Evolutionary conservation across 2,329 filamentous ascomycete genomes (phyloP).

Genomic region (Epichloe typhina): DNA sequence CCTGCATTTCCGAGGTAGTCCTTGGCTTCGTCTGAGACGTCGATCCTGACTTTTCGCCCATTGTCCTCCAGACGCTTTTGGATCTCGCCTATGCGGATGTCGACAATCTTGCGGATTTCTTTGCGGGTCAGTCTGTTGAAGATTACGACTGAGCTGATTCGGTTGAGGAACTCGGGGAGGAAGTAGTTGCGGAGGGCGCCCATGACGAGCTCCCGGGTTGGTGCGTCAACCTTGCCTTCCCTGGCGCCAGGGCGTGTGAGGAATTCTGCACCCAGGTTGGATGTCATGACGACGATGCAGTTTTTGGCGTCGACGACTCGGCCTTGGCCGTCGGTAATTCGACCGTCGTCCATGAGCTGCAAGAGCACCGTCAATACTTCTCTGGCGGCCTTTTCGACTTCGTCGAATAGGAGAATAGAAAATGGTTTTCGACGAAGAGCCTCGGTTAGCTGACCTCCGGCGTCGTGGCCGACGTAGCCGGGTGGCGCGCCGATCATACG

Average conservation of each 20-base stretch:
- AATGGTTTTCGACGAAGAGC: conserved; percentile 87
- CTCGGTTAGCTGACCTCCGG: conserved; percentile 91
- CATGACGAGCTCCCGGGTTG: conserved; percentile 83
- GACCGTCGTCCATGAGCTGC: conserved; percentile 98
- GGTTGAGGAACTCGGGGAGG: conserved; percentile 95
- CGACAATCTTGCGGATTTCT: conserved; percentile 93
- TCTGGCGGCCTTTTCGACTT: conserved; percentile 97
- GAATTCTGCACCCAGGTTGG: conserved; percentile 89
- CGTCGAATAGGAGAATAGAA: conserved; percentile 94
- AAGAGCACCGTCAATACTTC: conserved; percentile 91
- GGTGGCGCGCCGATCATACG: conserved; percentile 98
- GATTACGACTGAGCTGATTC: conserved; percentile 90
- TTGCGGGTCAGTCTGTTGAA: conserved; percentile 87
- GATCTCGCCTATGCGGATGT: conserved; percentile 75
- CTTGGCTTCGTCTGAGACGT: conserved; percentile 73
- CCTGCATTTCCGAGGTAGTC: conserved; percentile 86
- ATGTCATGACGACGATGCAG: conserved; percentile 99
- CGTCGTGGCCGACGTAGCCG: conserved; percentile 92
- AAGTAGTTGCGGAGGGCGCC: conserved; percentile 87
- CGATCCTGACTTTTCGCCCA: conserved; percentile 70
- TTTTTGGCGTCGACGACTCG: conserved; percentile 90
- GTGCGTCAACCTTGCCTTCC: conserved; percentile 74
- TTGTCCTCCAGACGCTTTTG: conserved; percentile 84
- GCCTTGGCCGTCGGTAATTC: conserved; percentile 96
- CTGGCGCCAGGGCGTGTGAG: conserved; percentile 66